Percentiles rank a stretch among this genome's conserved stretches.
Conservation (phyloP, 768 basidiomycete species). For the Tylopilus vinaceipallidus region DNA sequence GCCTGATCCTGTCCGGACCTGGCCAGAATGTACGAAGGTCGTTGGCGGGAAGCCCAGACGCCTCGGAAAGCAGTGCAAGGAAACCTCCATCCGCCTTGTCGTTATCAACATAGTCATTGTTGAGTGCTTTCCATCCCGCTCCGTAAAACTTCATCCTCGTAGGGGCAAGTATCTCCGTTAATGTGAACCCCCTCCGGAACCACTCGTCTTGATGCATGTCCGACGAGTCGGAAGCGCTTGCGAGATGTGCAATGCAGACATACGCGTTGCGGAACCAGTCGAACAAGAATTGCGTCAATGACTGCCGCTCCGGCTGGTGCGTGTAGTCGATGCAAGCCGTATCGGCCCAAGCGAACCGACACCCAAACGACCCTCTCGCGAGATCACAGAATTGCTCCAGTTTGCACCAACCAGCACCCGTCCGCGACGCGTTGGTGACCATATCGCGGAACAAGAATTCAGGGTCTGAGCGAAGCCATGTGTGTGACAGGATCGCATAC, state of each 20-base stretch:
- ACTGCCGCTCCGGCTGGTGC: background rate
- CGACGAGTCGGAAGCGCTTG: background rate
- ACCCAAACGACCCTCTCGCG: conserved; percentile 12
- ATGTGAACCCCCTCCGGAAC: conserved; percentile 17
- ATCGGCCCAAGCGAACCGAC: conserved; percentile 23
- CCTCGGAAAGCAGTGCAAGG: conserved; percentile 11
- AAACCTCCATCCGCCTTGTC: conserved; percentile 23
- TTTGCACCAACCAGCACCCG: conserved; percentile 15
- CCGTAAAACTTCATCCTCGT: conserved; percentile 24
- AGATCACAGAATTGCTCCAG: conserved; percentile 7
- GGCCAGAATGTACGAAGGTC: conserved; percentile 21
- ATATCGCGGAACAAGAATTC: conserved; percentile 9
- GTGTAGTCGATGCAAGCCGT: conserved; percentile 9
- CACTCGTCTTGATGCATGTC: conserved; percentile 11
- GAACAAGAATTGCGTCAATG: conserved; percentile 4
- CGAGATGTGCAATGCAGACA: conserved; percentile 19
- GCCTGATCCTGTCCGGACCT: conserved; percentile 16
- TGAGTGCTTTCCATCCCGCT: conserved; percentile 14
- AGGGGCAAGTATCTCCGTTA: conserved; percentile 21
- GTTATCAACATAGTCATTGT: conserved; percentile 16
- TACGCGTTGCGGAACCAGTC: conserved; percentile 24
- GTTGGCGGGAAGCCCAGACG: conserved; percentile 7
- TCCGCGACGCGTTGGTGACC: background rate
- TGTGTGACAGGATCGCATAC: conserved; percentile 21
- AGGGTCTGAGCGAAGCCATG: background rate